Evolutionary conservation across 495 filamentous ascomycete genomes (phyloP).

Genomic region (Astrothelium subdiscretum): DNA sequence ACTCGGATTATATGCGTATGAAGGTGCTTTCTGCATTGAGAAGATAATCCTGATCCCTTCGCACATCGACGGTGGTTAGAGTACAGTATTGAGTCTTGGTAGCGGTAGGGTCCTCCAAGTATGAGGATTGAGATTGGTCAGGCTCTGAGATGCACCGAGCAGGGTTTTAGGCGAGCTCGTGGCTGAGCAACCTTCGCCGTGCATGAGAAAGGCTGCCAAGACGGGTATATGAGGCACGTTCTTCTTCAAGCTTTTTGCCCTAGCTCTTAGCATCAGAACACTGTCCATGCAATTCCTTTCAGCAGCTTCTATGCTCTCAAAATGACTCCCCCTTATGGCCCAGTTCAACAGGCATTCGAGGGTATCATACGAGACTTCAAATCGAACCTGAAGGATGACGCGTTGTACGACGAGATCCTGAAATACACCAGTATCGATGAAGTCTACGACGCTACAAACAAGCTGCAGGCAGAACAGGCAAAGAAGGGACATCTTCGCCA

Average conservation of each 20-base stretch:
- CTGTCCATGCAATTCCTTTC: neutral
- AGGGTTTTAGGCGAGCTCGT: no score
- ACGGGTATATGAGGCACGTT: neutral
- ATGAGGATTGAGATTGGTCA: no score
- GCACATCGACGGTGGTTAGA: no score
- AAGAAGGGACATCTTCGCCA: constrained; percentile 16
- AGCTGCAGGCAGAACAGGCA: constrained; percentile 24
- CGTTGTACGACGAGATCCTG: constrained; percentile 14
- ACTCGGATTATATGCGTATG: no score
- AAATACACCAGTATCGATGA: constrained; percentile 16
- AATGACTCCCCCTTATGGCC: constrained; percentile 5
- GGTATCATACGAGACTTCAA: constrained; percentile 14
- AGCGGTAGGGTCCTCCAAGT: no score
- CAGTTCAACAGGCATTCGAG: constrained; percentile 16
- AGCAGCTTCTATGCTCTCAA: neutral
- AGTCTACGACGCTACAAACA: constrained; percentile 20
- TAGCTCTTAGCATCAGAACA: neutral
- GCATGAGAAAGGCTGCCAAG: neutral
- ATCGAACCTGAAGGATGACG: constrained; percentile 11
- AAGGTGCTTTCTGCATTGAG: no score
- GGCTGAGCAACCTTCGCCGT: no score
- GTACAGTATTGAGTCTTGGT: no score
- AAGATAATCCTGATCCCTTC: no score
- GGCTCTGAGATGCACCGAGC: no score
- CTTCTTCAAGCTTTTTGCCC: neutral